These are phyloP conservation scores for Colletotrichum australisinense DNA, from an alignment of 2,329 filamentous ascomycete species.

Conservation along the genomic window DNA sequence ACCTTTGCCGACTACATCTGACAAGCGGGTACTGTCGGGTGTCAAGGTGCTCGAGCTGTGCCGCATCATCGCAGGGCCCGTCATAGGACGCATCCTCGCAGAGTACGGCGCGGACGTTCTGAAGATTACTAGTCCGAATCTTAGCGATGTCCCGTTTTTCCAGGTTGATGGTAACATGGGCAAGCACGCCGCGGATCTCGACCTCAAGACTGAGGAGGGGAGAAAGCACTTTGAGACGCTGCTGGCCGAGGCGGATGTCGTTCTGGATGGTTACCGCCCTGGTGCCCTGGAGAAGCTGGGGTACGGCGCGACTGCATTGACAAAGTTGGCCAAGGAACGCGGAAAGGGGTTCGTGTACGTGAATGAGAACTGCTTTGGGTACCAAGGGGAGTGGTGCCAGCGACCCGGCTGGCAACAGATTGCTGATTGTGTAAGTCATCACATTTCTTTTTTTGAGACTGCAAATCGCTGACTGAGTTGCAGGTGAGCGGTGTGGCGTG, in stretches of 20 bases:
- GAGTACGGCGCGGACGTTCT: constrained; percentile 81
- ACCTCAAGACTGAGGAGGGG: constrained; percentile 68
- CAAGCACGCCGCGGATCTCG: constrained; percentile 73
- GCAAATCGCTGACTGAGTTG: background rate
- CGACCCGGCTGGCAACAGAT: constrained; percentile 80
- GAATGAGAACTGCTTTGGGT: constrained; percentile 79
- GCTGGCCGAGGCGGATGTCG: constrained; percentile 71
- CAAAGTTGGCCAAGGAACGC: constrained; percentile 62
- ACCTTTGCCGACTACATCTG: constrained; percentile 45
- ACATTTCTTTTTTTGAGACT: background rate
- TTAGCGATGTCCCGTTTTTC: constrained; percentile 80
- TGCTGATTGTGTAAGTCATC: constrained; percentile 66
- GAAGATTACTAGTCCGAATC: constrained; percentile 74
- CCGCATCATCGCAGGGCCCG: constrained; percentile 81
- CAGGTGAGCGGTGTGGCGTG: constrained; percentile 65
- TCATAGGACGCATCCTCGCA: constrained; percentile 76
- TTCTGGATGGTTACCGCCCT: constrained; percentile 76
- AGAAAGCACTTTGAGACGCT: constrained; percentile 68
- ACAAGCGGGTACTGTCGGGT: constrained; percentile 59
- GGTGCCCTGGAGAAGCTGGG: constrained; percentile 73
- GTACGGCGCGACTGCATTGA: constrained; percentile 68
- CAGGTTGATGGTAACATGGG: constrained; percentile 79
- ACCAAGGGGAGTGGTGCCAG: constrained; percentile 66
- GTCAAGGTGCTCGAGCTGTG: constrained; percentile 81
- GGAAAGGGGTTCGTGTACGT: constrained; percentile 75